Evolutionary conservation across 192 early-diverging fungal species (phyloP), one percentile per base, ranked within the genome.

Genomic region (Gryganskiella cystojenkinii): DNA sequence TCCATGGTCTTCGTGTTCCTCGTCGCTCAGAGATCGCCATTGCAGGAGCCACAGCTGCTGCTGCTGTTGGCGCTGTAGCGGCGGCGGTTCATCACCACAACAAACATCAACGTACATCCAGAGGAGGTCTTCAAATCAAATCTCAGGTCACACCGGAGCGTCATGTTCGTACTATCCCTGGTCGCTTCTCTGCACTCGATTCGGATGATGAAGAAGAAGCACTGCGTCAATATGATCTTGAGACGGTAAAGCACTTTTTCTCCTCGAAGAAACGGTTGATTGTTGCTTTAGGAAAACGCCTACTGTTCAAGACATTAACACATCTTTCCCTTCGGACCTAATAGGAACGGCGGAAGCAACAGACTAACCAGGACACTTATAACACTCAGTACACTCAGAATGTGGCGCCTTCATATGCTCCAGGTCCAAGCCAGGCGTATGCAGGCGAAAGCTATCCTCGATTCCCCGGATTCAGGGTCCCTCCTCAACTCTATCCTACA

Each of bases 161-260:
- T 3, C 65, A 67, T 59, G 56, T 45, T n/a, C 54, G 61, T 11
- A 50, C 54, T 3, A 69, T 78, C 31, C 66, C 74, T 22, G 74
- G 74, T 22, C 52, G 74, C 8, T 78, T 78, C 34, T 69, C 74
- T 9, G 74, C 74, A 15, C 33, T 78, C 27, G 74, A 78, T 40
- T 56, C 74, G 9, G 66, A 68, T 15, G 65, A 68, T 4, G 74
- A 78, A 22, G 66, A 78, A 22, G 74, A 78, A 13, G 52, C 55
- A 4, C 22, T 69, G 22, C 28, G 37, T 1, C 40, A 66, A 6
- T 35, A 56, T 7, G 37, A 63, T 0, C 22, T 28, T 14, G 53
- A 55, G 19, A 51, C 15, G 25, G 74, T 78, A 64, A 4, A 58
- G 9, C 17, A 3, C 0, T 4, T 17, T 40, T 57, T 25, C 19